Evolutionary conservation across 352 stramenopile species (phyloP).

Genomic region (Globisporangium okanoganense): DNA sequence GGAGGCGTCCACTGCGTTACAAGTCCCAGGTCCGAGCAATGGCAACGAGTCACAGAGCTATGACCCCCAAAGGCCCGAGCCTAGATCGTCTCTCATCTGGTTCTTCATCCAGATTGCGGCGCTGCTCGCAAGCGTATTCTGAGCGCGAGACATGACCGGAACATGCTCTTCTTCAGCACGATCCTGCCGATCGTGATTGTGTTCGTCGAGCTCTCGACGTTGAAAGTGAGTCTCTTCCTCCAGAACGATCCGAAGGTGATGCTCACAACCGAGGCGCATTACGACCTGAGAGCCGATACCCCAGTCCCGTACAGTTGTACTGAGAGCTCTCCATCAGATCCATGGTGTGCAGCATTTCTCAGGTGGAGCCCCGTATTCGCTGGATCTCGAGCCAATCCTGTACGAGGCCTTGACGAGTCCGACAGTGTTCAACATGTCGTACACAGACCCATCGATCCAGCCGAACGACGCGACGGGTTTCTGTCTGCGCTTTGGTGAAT

Average conservation of each 20-base stretch:
- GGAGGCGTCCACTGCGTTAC: no score
- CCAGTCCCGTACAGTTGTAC: conserved; percentile 49
- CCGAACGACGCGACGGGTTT: conserved; percentile 52
- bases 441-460: conserved; percentile 32
- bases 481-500: conserved; percentile 52
- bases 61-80: background rate
- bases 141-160: conserved; percentile 88
- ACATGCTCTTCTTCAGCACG: conserved; percentile 65
- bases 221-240: conserved; percentile 51
- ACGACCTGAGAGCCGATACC: conserved; percentile 23
- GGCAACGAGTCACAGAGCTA: background rate
- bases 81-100: conserved; percentile 31
- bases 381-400: conserved; percentile 32
- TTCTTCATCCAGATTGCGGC: conserved; percentile 52
- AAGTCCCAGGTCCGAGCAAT: background rate
- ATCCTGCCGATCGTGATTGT: conserved; percentile 67
- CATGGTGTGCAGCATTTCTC: conserved; percentile 23
- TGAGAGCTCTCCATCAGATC: conserved; percentile 2
- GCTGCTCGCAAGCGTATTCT: conserved; percentile 80
- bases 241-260: conserved; percentile 46
- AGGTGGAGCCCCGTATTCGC: conserved; percentile 22
- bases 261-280: conserved; percentile 29
- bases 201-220: conserved; percentile 44
- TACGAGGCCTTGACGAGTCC: conserved; percentile 30
- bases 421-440: conserved; percentile 50